Evolutionary conservation across 192 early-diverging fungal species (phyloP), one percentile per base, ranked within the genome.

Genomic region (Mortierella hygrophila): DNA sequence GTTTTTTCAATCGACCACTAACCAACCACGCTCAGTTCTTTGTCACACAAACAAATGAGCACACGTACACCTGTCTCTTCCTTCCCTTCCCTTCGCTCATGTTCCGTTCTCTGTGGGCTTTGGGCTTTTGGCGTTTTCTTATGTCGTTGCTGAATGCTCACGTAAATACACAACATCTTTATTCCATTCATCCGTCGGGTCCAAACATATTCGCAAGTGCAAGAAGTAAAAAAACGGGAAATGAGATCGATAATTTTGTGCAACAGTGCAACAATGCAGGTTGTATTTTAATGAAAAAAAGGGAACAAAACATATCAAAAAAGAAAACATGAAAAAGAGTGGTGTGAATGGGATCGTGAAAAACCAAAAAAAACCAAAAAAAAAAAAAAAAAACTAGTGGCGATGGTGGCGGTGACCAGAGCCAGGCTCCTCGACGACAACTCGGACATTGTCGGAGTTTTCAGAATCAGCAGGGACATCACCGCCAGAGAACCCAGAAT

Each of bases 401-500:
- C 54, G 84, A 26, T 78, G 79, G 37, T 81, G 84, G 49, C 84
- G 84, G 29, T 86, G 84, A 60, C 84, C 84, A 10, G 84, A 86
- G 3, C 84, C 84, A 63, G 84, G 84, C 72, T 86, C 84, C 76
- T 86, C 84, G 32, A 20, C 26, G 18, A 79, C 75, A 44, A 86
- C 47, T 8, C 79, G 84, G 13, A 86, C 70, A 71, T 78, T 52
- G 4, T 21, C 20, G 20, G 69, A 40, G 4, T 41, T 41, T 70
- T 32, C 49, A 20, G 49, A 18, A 21, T 52, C 49, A 52, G 49
- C 49, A 52, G 49, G 49, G 49, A 52, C 29, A 13, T 29, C 60
- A 65, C 26, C 10, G 21, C 44, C 42, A 15, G 26, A 38, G 41
- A n/a, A 41, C 5, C n/a, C 40, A 42, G 11, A 41, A 18, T 46